Conservation (phyloP, 139 green algal genomes). For the Chlamydomonas sp. region DNA sequence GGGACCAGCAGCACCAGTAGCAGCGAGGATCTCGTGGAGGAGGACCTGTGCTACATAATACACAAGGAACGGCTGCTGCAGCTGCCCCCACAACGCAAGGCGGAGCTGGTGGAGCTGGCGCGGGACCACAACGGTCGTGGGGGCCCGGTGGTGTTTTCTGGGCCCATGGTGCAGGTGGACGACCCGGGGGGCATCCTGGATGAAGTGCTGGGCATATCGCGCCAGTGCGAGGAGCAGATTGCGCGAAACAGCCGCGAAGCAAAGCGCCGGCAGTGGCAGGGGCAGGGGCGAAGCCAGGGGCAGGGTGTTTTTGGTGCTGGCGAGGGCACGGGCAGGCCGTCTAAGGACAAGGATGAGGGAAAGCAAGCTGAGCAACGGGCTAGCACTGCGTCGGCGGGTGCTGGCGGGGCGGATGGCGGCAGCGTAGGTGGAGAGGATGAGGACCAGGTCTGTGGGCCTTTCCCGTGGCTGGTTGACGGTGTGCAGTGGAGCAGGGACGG, state of each 20-base stretch:
- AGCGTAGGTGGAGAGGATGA: too few relatives aligned
- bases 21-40: not conserved
- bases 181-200: not conserved
- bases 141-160: conserved; percentile 5
- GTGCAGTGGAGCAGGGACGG: too few relatives aligned
- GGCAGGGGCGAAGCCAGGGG: not conserved
- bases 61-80: conserved; percentile 18
- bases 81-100: not conserved
- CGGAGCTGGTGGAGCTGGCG: conserved; percentile 1
- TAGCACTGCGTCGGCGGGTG: too few relatives aligned
- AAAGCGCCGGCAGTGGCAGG: not conserved
- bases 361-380: too few relatives aligned
- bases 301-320: not conserved
- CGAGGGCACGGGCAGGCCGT: too few relatives aligned
- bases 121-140: conserved; percentile 20
- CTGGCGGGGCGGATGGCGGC: too few relatives aligned
- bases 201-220: not conserved
- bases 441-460: too few relatives aligned
- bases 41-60: conserved; percentile 8
- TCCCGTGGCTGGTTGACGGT: too few relatives aligned
- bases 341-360: too few relatives aligned
- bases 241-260: not conserved
- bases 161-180: not conserved
- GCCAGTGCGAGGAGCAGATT: not conserved
- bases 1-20: too few relatives aligned